Conservation (phyloP, 306 rosid species). For the Cyamopsis tetragonoloba region DNA sequence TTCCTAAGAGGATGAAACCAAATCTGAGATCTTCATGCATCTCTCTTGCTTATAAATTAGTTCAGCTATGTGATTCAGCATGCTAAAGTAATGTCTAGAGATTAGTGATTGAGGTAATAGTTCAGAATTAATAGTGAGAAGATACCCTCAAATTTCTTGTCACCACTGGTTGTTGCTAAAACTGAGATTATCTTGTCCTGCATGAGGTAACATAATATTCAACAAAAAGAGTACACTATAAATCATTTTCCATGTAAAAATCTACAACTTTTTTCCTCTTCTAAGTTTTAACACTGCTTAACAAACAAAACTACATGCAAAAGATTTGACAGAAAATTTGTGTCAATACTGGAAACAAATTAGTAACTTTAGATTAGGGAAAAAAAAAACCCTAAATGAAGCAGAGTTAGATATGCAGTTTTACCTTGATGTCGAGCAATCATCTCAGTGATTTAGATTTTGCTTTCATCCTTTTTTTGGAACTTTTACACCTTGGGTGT, state of each 20-base stretch:
- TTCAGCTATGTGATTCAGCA: not conserved
- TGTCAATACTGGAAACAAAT: not conserved
- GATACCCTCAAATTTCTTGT: slow-evolving; percentile 69
- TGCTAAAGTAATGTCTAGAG: slow-evolving; percentile 8
- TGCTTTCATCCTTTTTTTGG: slow-evolving; percentile 27
- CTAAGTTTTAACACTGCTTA: not conserved
- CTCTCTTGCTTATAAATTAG: not conserved
- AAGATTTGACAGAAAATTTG: not conserved
- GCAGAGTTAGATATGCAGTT: not conserved
- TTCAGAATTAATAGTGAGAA: slow-evolving; percentile 38
- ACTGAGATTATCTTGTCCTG: slow-evolving; percentile 45
- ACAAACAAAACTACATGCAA: not conserved
- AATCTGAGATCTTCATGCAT: not conserved
- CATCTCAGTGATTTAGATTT: slow-evolving; percentile 25
- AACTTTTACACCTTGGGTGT: slow-evolving; percentile 16
- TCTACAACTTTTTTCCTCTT: not conserved
- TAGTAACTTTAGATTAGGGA: not conserved
- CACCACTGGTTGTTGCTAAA: slow-evolving; percentile 57
- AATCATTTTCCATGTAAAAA: not conserved
- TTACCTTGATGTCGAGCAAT: not conserved
- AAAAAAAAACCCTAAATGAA: no score
- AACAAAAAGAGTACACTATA: not conserved
- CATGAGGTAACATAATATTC: not conserved
- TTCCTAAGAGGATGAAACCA: not conserved
- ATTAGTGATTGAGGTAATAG: not conserved